phyloP scores from a whole-genome alignment of 1,284 basidiomycete genomes.

The Pseudozyma tsukubaensis region DNA sequence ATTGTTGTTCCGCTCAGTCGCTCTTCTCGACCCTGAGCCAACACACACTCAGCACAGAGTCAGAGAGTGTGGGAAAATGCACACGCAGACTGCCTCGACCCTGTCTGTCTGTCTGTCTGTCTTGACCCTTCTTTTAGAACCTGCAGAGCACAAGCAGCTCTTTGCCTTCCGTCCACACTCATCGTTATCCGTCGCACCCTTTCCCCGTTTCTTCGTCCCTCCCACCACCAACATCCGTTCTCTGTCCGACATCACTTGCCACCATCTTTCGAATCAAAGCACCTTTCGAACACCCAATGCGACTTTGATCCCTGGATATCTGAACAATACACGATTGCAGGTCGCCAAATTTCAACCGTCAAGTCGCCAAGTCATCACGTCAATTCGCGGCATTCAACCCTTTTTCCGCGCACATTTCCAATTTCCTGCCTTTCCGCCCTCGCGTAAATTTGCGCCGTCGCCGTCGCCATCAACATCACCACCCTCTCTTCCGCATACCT shows the following conservation, averaged over 20 bases:
- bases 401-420: not conserved
- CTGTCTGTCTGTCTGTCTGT: too few species aligned
- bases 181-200: conserved; percentile 49
- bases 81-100: too few species aligned
- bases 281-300: not conserved
- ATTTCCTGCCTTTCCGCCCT: not conserved
- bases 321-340: too few species aligned
- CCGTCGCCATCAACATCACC: too few species aligned
- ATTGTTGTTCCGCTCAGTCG: not conserved
- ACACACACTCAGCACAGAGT: not conserved
- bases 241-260: not conserved
- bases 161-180: conserved; percentile 23
- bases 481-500: too few species aligned
- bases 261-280: not conserved
- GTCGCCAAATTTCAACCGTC: too few species aligned
- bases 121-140: not conserved
- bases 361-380: too few species aligned
- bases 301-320: not conserved
- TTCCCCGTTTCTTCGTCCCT: conserved; percentile 20
- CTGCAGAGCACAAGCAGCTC: not conserved
- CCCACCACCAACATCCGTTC: conserved; percentile 5
- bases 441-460: too few species aligned
- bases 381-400: not conserved
- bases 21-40: not conserved
- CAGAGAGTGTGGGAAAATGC: not conserved